Evolutionary conservation across 2,329 filamentous ascomycete genomes (phyloP).

Genomic region (Curvularia lunata): DNA sequence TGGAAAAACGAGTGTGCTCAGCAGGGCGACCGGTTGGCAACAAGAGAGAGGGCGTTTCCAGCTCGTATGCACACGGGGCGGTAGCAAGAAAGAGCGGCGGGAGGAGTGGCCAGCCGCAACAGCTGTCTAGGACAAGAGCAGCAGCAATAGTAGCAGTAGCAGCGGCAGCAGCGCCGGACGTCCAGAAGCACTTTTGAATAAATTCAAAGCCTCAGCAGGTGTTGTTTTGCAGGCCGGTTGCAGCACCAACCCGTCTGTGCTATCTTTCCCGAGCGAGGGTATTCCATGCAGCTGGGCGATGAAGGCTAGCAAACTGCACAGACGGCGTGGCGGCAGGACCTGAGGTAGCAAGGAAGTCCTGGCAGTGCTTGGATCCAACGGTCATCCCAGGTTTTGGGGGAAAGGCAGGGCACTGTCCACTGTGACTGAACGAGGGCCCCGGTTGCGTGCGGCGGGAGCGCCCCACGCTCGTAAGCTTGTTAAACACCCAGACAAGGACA

Average conservation of each 20-base stretch:
- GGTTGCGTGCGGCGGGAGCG: slow-evolving; percentile 37
- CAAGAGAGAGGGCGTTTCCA: slow-evolving; percentile 27
- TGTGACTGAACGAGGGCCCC: slow-evolving; percentile 35
- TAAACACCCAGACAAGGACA: slow-evolving; percentile 32
- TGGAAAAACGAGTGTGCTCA: slow-evolving; percentile 36
- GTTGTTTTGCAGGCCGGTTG: slow-evolving; percentile 31
- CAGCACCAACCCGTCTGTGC: slow-evolving; percentile 37
- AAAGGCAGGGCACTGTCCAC: slow-evolving; percentile 34
- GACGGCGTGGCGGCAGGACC: slow-evolving; percentile 35
- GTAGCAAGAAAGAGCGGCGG: slow-evolving; percentile 24
- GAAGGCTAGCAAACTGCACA: slow-evolving; percentile 30
- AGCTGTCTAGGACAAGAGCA: slow-evolving; percentile 24
- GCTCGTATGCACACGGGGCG: slow-evolving; percentile 32
- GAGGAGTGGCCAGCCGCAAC: slow-evolving; percentile 22
- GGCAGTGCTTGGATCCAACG: slow-evolving; percentile 40
- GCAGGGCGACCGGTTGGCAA: slow-evolving; percentile 27
- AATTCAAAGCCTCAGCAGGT: slow-evolving; percentile 27
- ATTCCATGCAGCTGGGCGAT: slow-evolving; percentile 36
- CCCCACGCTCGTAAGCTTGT: slow-evolving; percentile 24
- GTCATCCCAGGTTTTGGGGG: slow-evolving; percentile 42
- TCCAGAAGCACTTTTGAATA: slow-evolving; percentile 19
- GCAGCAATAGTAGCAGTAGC: slow-evolving; percentile 21
- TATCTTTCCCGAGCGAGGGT: slow-evolving; percentile 38
- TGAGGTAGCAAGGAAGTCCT: slow-evolving; percentile 31
- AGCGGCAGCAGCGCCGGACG: slow-evolving; percentile 34